Evolutionary conservation across 345 rosid species (phyloP).

Genomic region (Euclidium syriacum): DNA sequence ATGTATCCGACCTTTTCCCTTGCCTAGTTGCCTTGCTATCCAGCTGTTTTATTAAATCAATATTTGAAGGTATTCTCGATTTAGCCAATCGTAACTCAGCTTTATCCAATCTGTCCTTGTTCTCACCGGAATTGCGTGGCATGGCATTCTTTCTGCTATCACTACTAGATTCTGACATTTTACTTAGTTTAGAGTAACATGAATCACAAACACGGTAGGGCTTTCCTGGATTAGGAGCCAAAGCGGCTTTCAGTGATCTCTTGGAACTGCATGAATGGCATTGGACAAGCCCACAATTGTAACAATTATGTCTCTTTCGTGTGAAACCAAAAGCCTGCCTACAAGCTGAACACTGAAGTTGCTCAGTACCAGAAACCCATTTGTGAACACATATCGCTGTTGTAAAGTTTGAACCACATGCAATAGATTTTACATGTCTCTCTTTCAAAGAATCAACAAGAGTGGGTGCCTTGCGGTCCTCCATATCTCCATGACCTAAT

Average conservation of each 20-base stretch:
- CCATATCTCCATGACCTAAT: constrained; percentile 88
- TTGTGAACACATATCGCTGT: constrained; percentile 90
- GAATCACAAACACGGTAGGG: constrained; percentile 93
- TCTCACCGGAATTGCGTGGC: constrained; percentile 93
- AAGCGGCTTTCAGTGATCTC: constrained; percentile 72
- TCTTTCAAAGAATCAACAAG: constrained; percentile 82
- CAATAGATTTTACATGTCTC: constrained; percentile 71
- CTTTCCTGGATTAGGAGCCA: constrained; percentile 83
- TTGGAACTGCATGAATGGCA: constrained; percentile 95
- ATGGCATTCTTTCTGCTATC: constrained; percentile 51
- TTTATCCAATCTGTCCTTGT: constrained; percentile 84
- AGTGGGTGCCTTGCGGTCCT: constrained; percentile 78
- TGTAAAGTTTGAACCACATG: constrained; percentile 86
- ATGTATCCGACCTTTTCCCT: constrained; percentile 69
- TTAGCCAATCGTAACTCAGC: constrained; percentile 73
- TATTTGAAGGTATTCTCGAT: constrained; percentile 60
- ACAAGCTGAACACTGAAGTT: constrained; percentile 90
- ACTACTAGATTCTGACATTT: constrained; percentile 53
- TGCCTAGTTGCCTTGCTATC: constrained; percentile 93
- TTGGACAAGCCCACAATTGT: constrained; percentile 94
- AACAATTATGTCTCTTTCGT: constrained; percentile 89
- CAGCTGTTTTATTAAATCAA: constrained; percentile 89
- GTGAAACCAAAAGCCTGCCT: constrained; percentile 93
- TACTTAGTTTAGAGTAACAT: constrained; percentile 69
- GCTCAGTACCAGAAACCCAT: constrained; percentile 91